Percentiles rank a stretch among this genome's conserved stretches.
Evolutionary conservation across 2,329 filamentous ascomycete genomes (phyloP).

Genomic region (Fusarium sp.): DNA sequence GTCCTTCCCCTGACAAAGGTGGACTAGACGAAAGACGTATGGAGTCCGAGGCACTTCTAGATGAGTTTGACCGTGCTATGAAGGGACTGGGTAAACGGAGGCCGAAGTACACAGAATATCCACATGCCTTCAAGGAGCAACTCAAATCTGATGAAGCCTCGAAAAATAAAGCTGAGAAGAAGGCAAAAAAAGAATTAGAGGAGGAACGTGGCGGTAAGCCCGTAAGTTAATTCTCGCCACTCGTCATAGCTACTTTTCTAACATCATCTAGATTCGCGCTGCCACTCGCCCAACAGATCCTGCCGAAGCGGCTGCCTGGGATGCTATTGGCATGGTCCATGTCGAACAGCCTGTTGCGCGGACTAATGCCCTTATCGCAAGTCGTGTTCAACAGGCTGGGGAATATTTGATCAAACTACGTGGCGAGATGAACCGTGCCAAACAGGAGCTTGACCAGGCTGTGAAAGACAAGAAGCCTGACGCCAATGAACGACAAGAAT

Average conservation of each 20-base stretch:
- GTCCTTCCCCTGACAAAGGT: constrained; percentile 55
- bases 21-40: constrained; percentile 58
- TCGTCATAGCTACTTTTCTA: constrained; percentile 2
- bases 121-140: constrained; percentile 62
- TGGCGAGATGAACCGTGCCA: constrained; percentile 62
- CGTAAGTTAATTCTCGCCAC: constrained; percentile 46
- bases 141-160: constrained; percentile 61
- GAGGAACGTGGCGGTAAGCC: constrained; percentile 56
- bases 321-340: constrained; percentile 64
- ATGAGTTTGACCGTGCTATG: constrained; percentile 60
- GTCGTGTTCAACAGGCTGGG: constrained; percentile 64
- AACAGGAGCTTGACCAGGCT: constrained; percentile 60
- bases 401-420: constrained; percentile 64
- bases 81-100: constrained; percentile 57
- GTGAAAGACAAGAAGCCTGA: constrained; percentile 58
- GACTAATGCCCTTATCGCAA: constrained; percentile 58
- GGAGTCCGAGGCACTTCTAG: constrained; percentile 57
- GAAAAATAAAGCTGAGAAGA: constrained; percentile 62
- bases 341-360: constrained; percentile 58
- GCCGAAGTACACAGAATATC: constrained; percentile 63
- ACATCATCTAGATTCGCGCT: constrained; percentile 54
- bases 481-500: constrained; percentile 56
- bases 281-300: constrained; percentile 60
- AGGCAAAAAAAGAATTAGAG: constrained; percentile 59
- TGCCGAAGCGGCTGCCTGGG: constrained; percentile 65